Evolutionary conservation across 805 yeast species (phyloP), one percentile per base, ranked within the genome.

Genomic region (Jamesozyma piceae): DNA sequence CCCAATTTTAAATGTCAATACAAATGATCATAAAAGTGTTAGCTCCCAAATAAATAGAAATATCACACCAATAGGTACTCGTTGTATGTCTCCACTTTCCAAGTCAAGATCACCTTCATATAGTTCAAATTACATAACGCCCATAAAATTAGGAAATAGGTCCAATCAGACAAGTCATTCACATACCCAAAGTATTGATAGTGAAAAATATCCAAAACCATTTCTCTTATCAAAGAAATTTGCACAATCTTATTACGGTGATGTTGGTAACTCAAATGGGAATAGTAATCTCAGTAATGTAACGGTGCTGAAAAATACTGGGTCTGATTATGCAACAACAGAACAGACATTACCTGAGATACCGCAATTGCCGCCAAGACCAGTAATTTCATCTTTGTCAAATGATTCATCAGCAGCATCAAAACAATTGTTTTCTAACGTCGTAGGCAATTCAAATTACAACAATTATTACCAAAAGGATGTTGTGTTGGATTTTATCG

Each of bases 401-500:
- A 5, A 24, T 15, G 14, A 9, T 6, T 11, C 32, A 2, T n/a
- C 30, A 4, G 17, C 30, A n/a, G 27, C 10, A 21, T 32, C 29
- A n/a, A 20, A 18, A n/a, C 28, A 15, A 8, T 2, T 20, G 1
- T 5, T 22, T 5, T 14, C 33, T 11, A 26, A 20, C 6, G 13
- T 13, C 14, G 8, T n/a, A 13, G 19, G n/a, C 3, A 17, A 19
- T 14, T 6, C 10, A 3, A 24, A 22, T 34, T 4, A 33, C 29
- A 11, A 14, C 10, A 10, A 18, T 10, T 21, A 21, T 10, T 32
- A 36, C 31, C 33, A 37, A 18, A 39, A 42, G 8, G 39, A 29
- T 3, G 3, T 24, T 37, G 54, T 54, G 32, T 39, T 62, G 15
- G 65, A 69, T 48, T 73, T 78, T 43, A 66, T 77, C 17, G 76